Base-by-base conservation (phyloP, 1,284 basidiomycete genomes). In the Volvariella volvacea region DNA sequence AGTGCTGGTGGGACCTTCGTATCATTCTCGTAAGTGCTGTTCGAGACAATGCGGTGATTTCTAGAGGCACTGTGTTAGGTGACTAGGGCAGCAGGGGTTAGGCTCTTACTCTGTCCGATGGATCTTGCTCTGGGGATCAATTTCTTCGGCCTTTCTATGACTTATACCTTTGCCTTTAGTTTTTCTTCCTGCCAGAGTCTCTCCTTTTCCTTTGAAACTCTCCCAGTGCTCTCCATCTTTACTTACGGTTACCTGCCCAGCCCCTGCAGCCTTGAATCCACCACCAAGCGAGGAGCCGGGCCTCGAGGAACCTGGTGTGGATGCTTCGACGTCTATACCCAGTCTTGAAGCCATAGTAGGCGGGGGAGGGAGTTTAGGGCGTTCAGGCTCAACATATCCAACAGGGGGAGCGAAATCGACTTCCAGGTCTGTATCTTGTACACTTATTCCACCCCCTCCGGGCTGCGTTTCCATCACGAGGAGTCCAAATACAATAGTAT, bases 311-410 rank as follows among this genome's bases (percentile, higher is more conserved):
- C 85, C 85, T 2, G 81, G 85, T 12, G 88, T 88, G 8, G 86
- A 83, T 1, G 82, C 84, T 51, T 83, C 82, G 19, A 93, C 67
- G 59, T 99, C 92, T 50, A 99, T 98, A 62, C 93, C 93, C 45
- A 98, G 78, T 66, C 97, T 98, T 43, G 88, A 89, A 0, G 95
- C 94, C 95, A 99, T 98, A 1, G 94, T 98, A 7, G 88, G 66
- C 7, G 85, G 83, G 1, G 93, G 84, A 1, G 82, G 78, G 1
- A 88, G 77, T 44, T 88, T 88, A 4, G 87, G 85, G 33, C 87
- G 79, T 52, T 91, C 83, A 0, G 95, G 96, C 62, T 99, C 96
- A 17, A 95, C 89, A 54, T 86, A 88, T 28, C 83, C 84, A 15
- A 86, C 74, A 9, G 84, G 83, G 1, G 86, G 61, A 14, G 86